phyloP scores from a whole-genome alignment of 208 protist species.

The Trypanosoma boissoni region DNA sequence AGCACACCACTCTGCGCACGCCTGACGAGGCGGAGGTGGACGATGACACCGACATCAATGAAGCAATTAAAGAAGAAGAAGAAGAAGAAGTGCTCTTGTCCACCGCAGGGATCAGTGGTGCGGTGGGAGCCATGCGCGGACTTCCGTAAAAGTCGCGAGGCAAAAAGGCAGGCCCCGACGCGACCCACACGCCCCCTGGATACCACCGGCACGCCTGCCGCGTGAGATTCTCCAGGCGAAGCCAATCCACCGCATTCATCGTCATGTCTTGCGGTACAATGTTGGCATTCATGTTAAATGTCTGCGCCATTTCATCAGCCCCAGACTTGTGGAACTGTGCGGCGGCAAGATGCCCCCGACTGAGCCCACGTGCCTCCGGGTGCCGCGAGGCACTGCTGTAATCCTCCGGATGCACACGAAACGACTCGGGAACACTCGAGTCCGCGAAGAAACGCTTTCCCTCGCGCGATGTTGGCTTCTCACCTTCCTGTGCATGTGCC shows the following conservation, averaged over 20 bases:
- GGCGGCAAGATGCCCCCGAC: constrained; percentile 78
- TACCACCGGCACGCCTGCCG: constrained; percentile 31
- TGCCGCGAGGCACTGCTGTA: constrained; percentile 33
- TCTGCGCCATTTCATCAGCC: constrained; percentile 66
- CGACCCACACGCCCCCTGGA: constrained; percentile 37
- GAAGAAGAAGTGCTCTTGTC: too few species aligned
- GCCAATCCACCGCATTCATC: constrained; percentile 79
- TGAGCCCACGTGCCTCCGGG: constrained; percentile 34
- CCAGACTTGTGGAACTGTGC: constrained; percentile 75
- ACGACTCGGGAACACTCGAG: constrained; percentile 43
- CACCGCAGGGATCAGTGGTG: constrained; percentile 3
- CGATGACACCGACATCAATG: too few species aligned
- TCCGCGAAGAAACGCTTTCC: constrained; percentile 71
- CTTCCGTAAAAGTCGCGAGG: constrained; percentile 47
- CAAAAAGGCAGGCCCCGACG: constrained; percentile 57
- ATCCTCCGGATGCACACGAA: constrained; percentile 53
- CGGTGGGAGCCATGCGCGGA: constrained; percentile 23
- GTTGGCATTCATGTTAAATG: constrained; percentile 88
- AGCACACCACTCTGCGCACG: constrained; percentile 37
- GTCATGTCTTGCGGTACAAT: constrained; percentile 88
- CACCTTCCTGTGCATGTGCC: constrained; percentile 16
- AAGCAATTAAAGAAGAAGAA: too few species aligned
- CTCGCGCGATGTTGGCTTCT: constrained; percentile 24
- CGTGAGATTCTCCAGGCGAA: constrained; percentile 70
- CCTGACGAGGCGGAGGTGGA: not conserved